Evolutionary conservation across 2,329 filamentous ascomycete genomes (phyloP).

Genomic region (Colletotrichum eremochloae): DNA sequence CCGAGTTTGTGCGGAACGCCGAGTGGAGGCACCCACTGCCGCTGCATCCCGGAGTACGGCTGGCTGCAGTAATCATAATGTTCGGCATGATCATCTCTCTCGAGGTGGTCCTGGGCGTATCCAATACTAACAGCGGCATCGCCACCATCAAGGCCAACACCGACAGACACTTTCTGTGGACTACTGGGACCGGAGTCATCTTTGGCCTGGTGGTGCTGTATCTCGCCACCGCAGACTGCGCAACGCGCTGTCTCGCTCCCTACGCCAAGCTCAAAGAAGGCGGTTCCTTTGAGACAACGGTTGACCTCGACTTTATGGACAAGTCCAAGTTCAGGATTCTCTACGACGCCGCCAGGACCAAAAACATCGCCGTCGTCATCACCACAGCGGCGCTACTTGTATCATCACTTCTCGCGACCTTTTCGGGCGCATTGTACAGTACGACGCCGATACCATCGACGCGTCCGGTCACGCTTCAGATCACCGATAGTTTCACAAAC

Average conservation of each 20-base stretch:
- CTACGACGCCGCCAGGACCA: constrained; percentile 46
- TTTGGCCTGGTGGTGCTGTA: constrained; percentile 50
- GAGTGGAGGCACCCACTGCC: constrained; percentile 50
- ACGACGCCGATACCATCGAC: constrained; percentile 47
- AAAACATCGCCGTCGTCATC: constrained; percentile 48
- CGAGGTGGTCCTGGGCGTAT: constrained; percentile 52
- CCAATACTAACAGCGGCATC: constrained; percentile 49
- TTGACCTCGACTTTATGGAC: constrained; percentile 52
- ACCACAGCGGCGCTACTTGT: constrained; percentile 48
- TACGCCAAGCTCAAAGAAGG: constrained; percentile 49
- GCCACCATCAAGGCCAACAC: constrained; percentile 47
- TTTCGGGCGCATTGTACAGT: constrained; percentile 51
- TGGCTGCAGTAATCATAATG: constrained; percentile 47
- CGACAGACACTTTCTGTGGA: constrained; percentile 53
- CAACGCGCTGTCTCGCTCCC: constrained; percentile 51
- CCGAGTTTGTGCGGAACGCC: constrained; percentile 41
- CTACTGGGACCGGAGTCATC: constrained; percentile 49
- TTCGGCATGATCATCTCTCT: constrained; percentile 51
- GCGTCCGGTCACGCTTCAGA: constrained; percentile 45
- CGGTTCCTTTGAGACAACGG: constrained; percentile 48
- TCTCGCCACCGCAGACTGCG: constrained; percentile 50
- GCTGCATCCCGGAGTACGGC: constrained; percentile 48
- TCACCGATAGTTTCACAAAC: constrained; percentile 50
- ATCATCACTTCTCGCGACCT: constrained; percentile 49
- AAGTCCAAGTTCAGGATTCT: constrained; percentile 47